Conservation (phyloP, 495 filamentous ascomycete species). For the Lichenothelia convexa region DNA sequence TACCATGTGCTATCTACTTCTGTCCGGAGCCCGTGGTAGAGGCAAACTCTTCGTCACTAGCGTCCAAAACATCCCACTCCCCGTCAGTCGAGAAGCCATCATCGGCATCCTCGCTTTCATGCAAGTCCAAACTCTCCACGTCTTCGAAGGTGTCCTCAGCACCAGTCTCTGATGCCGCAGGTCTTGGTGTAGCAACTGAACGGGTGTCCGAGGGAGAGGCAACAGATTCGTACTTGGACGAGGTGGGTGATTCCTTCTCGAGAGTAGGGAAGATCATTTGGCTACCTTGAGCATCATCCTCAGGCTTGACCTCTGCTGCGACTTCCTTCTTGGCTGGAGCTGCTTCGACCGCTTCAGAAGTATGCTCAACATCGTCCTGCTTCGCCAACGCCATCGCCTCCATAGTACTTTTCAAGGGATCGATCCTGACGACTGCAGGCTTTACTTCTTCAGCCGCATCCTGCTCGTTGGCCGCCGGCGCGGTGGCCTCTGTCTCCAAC, state of each 20-base stretch:
- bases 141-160: constrained; percentile 40
- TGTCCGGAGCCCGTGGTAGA: too few species aligned
- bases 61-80: constrained; percentile 92
- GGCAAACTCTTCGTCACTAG: constrained; percentile 87
- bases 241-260: constrained; percentile 77
- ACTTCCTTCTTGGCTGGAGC: constrained; percentile 3
- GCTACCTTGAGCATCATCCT: constrained; percentile 25
- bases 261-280: constrained; percentile 95
- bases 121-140: constrained; percentile 36
- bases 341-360: not conserved
- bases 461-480: too few species aligned
- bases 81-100: constrained; percentile 83
- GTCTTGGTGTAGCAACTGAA: constrained; percentile 8
- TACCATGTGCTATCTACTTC: too few species aligned
- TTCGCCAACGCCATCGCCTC: too few species aligned
- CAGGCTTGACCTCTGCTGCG: not conserved
- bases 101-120: constrained; percentile 42
- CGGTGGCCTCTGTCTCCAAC: too few species aligned
- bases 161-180: constrained; percentile 2
- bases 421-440: too few species aligned
- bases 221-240: constrained; percentile 51
- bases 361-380: too few species aligned
- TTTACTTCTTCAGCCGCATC: too few species aligned
- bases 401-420: too few species aligned
- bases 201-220: constrained; percentile 17